Evolutionary conservation across 495 filamentous ascomycete species (phyloP).

Genomic region (Darksidea phi): DNA sequence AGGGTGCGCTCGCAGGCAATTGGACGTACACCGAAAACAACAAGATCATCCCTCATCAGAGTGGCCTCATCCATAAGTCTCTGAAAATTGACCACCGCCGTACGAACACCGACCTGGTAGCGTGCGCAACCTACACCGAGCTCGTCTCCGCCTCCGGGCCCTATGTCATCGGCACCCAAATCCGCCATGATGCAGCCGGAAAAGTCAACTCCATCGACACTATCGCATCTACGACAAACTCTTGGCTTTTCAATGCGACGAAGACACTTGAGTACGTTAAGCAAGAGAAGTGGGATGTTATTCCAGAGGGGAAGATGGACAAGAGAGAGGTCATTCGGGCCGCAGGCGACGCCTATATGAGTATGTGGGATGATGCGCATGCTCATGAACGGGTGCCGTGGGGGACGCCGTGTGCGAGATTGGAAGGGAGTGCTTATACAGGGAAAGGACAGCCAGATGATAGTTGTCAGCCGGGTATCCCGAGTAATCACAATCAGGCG

Average conservation of each 20-base stretch:
- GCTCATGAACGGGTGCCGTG: conserved; percentile 49
- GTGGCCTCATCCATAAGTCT: conserved; percentile 13
- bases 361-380: conserved; percentile 46
- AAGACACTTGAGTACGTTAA: conserved; percentile 50
- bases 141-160: conserved; percentile 18
- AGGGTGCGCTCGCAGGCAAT: conserved; percentile 2
- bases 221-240: conserved; percentile 46
- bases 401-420: conserved; percentile 46
- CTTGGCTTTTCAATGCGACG: conserved; percentile 55
- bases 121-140: conserved; percentile 34
- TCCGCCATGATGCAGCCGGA: conserved; percentile 43
- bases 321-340: conserved; percentile 49
- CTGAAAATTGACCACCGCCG: conserved; percentile 28
- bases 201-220: conserved; percentile 41
- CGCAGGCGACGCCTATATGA: conserved; percentile 51
- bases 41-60: background rate
- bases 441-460: conserved; percentile 36
- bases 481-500: conserved; percentile 29
- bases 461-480: conserved; percentile 38
- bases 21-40: conserved; percentile 27
- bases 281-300: conserved; percentile 48
- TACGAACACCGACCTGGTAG: conserved; percentile 25
- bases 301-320: conserved; percentile 48
- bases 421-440: conserved; percentile 20
- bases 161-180: conserved; percentile 24